phyloP scores from a whole-genome alignment of 2,329 filamentous ascomycete species.

The Diaporthe sp. region DNA sequence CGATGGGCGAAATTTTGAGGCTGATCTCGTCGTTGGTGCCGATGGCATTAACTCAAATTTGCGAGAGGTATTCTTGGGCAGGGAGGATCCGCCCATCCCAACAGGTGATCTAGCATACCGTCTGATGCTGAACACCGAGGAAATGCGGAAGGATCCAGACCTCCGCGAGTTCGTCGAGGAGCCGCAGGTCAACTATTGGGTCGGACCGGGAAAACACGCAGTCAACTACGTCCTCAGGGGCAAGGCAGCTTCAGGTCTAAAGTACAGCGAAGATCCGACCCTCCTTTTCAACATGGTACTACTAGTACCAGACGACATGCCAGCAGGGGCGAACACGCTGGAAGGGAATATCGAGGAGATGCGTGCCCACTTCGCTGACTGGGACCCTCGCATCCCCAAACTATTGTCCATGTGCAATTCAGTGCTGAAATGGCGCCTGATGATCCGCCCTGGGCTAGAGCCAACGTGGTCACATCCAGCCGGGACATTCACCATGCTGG shows the following conservation, averaged over 20 bases:
- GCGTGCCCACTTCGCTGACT: constrained; percentile 63
- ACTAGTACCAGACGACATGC: constrained; percentile 63
- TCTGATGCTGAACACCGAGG: constrained; percentile 58
- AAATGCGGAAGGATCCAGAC: constrained; percentile 60
- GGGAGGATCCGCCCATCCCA: constrained; percentile 58
- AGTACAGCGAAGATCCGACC: constrained; percentile 43
- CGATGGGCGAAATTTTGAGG: constrained; percentile 51
- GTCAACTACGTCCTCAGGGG: constrained; percentile 65
- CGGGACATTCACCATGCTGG: constrained; percentile 69
- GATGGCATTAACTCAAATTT: constrained; percentile 61
- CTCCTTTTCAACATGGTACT: constrained; percentile 65
- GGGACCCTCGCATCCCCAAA: constrained; percentile 70
- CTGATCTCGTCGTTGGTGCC: constrained; percentile 60
- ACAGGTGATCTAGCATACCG: constrained; percentile 66
- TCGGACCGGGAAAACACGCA: constrained; percentile 64
- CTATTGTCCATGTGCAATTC: constrained; percentile 68
- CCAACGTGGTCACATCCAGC: constrained; percentile 66
- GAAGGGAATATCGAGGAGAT: constrained; percentile 63
- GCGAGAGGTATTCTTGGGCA: constrained; percentile 57
- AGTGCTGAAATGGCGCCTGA: constrained; percentile 72
- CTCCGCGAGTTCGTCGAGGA: constrained; percentile 58
- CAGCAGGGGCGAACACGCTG: constrained; percentile 55
- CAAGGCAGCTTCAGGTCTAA: constrained; percentile 19
- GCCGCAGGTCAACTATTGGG: constrained; percentile 65
- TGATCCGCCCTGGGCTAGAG: constrained; percentile 65